These are phyloP conservation scores for Elsinoe ampelina DNA, from an alignment of 2,329 filamentous ascomycete genomes.

Conservation along the genomic window DNA sequence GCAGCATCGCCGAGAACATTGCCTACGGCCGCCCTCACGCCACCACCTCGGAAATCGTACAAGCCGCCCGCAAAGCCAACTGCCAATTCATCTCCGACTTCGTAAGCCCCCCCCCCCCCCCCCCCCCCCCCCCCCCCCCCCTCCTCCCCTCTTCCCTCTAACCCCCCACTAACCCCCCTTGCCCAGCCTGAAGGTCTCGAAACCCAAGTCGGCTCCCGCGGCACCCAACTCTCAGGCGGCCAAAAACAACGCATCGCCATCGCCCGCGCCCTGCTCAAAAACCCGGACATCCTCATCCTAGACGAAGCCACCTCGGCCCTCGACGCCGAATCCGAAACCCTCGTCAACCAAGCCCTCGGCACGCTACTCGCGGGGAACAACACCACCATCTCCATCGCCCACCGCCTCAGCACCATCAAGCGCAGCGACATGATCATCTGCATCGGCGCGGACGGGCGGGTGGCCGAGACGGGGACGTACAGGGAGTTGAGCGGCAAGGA, in stretches of 20 bases:
- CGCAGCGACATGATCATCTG: conserved; percentile 91
- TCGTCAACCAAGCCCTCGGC: conserved; percentile 84
- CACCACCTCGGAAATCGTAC: conserved; percentile 68
- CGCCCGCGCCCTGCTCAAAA: conserved; percentile 83
- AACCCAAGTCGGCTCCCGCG: conserved; percentile 83
- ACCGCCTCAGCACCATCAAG: conserved; percentile 93
- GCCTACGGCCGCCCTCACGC: conserved; percentile 79
- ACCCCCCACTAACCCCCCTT: conserved; percentile 7
- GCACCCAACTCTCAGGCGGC: conserved; percentile 86
- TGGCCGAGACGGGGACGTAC: conserved; percentile 86
- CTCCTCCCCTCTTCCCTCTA: not conserved
- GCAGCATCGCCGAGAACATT: conserved; percentile 80
- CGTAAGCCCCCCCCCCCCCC: conserved; percentile 35
- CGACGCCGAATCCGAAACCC: conserved; percentile 91
- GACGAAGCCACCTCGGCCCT: conserved; percentile 92
- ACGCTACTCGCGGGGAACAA: conserved; percentile 75
- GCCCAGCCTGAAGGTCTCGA: conserved; percentile 79
- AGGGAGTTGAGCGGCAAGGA: conserved; percentile 61
- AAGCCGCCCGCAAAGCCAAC: conserved; percentile 83
- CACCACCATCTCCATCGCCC: conserved; percentile 95
- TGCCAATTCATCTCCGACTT: conserved; percentile 96
- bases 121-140: not conserved
- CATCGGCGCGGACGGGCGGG: conserved; percentile 72
- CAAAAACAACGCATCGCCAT: conserved; percentile 98
- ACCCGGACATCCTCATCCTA: conserved; percentile 92